A percentile compares a stretch with the other conserved stretches of the same genome.
Evolutionary conservation across 2,329 filamentous ascomycete genomes (phyloP).

Genomic region (Verticillium zaregamsianum): DNA sequence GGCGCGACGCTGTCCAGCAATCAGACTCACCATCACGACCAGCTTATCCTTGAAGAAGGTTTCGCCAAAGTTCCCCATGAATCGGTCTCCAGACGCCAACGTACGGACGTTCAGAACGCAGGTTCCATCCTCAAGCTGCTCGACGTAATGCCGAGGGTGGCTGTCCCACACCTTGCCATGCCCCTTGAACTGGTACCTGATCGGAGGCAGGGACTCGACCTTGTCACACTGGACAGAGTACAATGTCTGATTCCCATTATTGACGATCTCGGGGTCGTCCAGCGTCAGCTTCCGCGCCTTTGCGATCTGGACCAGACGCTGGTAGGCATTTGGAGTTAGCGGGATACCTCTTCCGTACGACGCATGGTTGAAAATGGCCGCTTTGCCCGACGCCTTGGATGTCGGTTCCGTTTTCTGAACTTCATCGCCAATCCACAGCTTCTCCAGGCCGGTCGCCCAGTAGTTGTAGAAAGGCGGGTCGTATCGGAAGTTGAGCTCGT

Average conservation of each 20-base stretch:
- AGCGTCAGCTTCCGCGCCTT: constrained; percentile 7
- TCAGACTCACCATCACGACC: constrained; percentile 5
- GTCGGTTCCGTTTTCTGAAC: constrained; percentile 10
- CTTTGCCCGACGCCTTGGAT: constrained; percentile 10
- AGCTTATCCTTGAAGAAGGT: constrained; percentile 15
- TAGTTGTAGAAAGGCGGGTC: constrained; percentile 14
- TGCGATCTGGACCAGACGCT: constrained; percentile 11
- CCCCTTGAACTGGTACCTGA: constrained; percentile 11
- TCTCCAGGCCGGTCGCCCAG: constrained; percentile 12
- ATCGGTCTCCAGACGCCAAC: constrained; percentile 11
- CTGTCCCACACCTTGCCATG: constrained; percentile 10
- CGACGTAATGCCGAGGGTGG: constrained; percentile 12
- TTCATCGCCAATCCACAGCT: constrained; percentile 12
- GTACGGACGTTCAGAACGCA: constrained; percentile 14
- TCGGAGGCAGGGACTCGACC: constrained; percentile 5
- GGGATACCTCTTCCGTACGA: constrained; percentile 13
- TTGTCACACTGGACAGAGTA: constrained; percentile 13
- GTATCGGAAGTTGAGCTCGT: constrained; percentile 13
- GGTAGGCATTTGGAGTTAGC: constrained; percentile 12
- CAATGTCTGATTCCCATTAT: constrained; percentile 14
- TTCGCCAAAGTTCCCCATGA: constrained; percentile 17
- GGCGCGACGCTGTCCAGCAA: background rate
- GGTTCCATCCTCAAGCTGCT: constrained; percentile 9
- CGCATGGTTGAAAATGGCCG: constrained; percentile 16
- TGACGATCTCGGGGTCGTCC: constrained; percentile 8